phyloP scores from a whole-genome alignment of 805 yeast species.

The Priceomyces medius region DNA sequence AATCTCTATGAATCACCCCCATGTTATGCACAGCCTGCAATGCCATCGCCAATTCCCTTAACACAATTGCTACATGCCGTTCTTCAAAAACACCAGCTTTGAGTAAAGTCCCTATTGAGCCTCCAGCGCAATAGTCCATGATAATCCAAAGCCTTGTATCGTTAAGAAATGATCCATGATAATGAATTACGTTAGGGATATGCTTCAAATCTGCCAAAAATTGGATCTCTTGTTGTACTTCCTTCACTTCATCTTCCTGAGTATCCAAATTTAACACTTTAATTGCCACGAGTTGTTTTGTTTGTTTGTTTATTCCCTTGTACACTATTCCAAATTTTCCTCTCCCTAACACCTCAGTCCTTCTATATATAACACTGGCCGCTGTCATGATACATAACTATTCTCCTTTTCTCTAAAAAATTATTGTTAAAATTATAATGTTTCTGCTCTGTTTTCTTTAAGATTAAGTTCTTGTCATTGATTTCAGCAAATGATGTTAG shows the following conservation, averaged over 20 bases:
- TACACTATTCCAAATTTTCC: slow-evolving; percentile 98
- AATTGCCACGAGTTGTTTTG: slow-evolving; percentile 84
- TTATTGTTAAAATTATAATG: too few species aligned
- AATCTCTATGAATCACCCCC: slow-evolving; percentile 93
- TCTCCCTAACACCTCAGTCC: slow-evolving; percentile 89
- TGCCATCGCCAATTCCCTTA: slow-evolving; percentile 78
- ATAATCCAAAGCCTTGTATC: slow-evolving; percentile 96
- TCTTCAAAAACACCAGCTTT: slow-evolving; percentile 90
- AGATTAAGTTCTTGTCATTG: too few species aligned
- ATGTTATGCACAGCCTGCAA: slow-evolving; percentile 78
- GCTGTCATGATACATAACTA: slow-evolving; percentile 1
- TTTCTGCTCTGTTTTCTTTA: too few species aligned
- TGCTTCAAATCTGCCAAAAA: slow-evolving; percentile 78
- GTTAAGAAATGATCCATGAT: slow-evolving; percentile 81
- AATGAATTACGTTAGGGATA: slow-evolving; percentile 89
- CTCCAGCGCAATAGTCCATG: slow-evolving; percentile 98
- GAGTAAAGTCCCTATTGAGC: slow-evolving; percentile 81
- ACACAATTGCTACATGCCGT: slow-evolving; percentile 74
- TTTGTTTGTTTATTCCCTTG: slow-evolving; percentile 70
- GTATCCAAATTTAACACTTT: slow-evolving; percentile 91
- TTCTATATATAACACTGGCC: slow-evolving; percentile 49
- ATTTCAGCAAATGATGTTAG: too few species aligned
- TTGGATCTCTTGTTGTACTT: slow-evolving; percentile 90
- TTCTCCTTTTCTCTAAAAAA: too few species aligned
- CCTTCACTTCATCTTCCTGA: slow-evolving; percentile 89